Base-by-base conservation (phyloP, 2,329 filamentous ascomycete genomes). In the Diaporthe australafricana region DNA sequence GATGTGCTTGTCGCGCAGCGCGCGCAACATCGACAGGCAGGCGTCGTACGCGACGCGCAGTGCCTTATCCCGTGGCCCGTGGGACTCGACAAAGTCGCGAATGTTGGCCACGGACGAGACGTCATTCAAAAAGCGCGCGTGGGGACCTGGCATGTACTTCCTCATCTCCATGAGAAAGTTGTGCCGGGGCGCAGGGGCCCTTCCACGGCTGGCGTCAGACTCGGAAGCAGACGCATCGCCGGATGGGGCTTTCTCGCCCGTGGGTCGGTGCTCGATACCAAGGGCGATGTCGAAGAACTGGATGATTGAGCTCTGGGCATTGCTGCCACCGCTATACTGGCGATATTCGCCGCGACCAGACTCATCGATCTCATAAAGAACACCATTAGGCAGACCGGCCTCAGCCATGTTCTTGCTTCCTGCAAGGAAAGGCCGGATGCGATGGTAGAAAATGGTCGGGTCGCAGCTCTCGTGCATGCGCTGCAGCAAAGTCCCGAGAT, bases 101-200 rank as follows among this genome's bases (percentile, higher is more conserved):
- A 99, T 94, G 79, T 98, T 98, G 76, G 96, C 91, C 5, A 98
- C 91, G 20, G 85, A 85, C 63, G 90, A 87, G 16, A 98, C 91
- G 74, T 97, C 93, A 75, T 93, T 89, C 4, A 99, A 87, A 83
- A 99, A 99, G 50, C 93, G 91, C 4, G 95, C 93, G 79, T 99
- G 96, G 0, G 93, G 90, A 0, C 95, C 96, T 0, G 96, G 96
- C 96, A 99, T 99, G 83, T 99, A 99, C 56, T 89, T 89, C 72
- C 96, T 93, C 96, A 99, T 99, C 75, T 99, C 96, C 79, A 93
- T 91, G 79, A 99, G 96, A 84, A 99, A 99, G 78, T 96, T 97
- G 83, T 98, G 91, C 50, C 88, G 87, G 6, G 90, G 87, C 30
- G 87, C 84, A 45, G 86, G 84, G 1, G 83, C 79, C 68, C 84